Evolutionary conservation across 257 asterid genomes (phyloP).

Genomic region (Solanum sejunctum): DNA sequence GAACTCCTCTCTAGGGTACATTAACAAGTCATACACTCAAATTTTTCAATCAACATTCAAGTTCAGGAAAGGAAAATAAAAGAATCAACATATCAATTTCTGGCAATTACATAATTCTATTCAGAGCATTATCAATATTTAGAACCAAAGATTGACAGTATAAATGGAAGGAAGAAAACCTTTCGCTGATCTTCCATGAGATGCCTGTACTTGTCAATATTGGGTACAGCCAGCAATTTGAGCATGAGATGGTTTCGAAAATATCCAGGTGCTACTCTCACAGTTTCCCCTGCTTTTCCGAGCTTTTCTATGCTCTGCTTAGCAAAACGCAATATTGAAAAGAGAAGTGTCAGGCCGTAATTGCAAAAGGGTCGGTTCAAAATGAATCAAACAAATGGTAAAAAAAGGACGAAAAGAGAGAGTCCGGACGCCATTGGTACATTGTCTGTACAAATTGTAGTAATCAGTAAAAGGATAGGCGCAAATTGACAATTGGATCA

Average conservation of each 20-base stretch:
- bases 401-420: neutral
- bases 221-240: constrained; percentile 77
- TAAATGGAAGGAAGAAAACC: constrained; percentile 23
- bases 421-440: neutral
- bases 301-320: constrained; percentile 46
- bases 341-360: neutral
- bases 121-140: neutral
- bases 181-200: constrained; percentile 77
- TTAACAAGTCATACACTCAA: neutral
- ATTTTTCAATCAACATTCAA: neutral
- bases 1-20: neutral
- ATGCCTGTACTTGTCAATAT: constrained; percentile 71
- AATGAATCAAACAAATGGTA: neutral
- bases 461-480: neutral
- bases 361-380: neutral
- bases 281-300: constrained; percentile 89
- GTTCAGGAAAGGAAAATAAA: neutral
- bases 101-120: neutral
- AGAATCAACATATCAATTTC: neutral
- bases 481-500: neutral
- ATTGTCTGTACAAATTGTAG: neutral
- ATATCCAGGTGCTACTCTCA: constrained; percentile 86
- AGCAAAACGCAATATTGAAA: neutral
- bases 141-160: neutral
- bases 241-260: constrained; percentile 98